Conservation (phyloP, 2,329 filamentous ascomycete species). For the Fusarium pseudoanthophilum region DNA sequence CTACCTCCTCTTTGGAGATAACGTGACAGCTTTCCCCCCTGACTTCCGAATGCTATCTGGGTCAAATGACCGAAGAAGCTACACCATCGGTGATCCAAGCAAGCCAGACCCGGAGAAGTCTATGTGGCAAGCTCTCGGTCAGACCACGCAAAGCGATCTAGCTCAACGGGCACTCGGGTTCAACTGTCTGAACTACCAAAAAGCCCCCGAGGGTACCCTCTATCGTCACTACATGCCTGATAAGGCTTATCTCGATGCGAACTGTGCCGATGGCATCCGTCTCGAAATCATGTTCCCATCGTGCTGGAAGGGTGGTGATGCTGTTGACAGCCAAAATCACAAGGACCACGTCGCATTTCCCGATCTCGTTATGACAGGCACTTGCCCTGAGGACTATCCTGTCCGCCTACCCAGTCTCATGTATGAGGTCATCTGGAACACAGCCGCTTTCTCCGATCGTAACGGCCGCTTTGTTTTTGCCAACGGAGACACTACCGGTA, state of each 20-base stretch:
- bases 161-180: slow-evolving; percentile 87
- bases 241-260: slow-evolving; percentile 80
- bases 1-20: slow-evolving; percentile 78
- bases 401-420: slow-evolving; percentile 79
- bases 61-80: slow-evolving; percentile 73
- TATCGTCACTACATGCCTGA: slow-evolving; percentile 84
- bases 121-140: slow-evolving; percentile 71
- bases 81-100: slow-evolving; percentile 74
- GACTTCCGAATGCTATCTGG: slow-evolving; percentile 88
- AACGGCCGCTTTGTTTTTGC: slow-evolving; percentile 78
- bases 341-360: slow-evolving; percentile 81
- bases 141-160: slow-evolving; percentile 74
- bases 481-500: slow-evolving; percentile 81
- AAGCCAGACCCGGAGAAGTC: slow-evolving; percentile 74
- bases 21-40: slow-evolving; percentile 77
- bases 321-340: slow-evolving; percentile 65
- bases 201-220: slow-evolving; percentile 74
- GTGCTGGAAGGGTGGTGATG: slow-evolving; percentile 84
- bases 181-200: slow-evolving; percentile 90
- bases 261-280: slow-evolving; percentile 84
- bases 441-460: slow-evolving; percentile 69
- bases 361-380: slow-evolving; percentile 77
- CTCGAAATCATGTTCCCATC: slow-evolving; percentile 89
- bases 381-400: slow-evolving; percentile 76
- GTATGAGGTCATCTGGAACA: slow-evolving; percentile 88